Evolutionary conservation across 2,329 filamentous ascomycete genomes (phyloP), one percentile per base, ranked within the genome.

Genomic region (Trichoderma aggressivum): DNA sequence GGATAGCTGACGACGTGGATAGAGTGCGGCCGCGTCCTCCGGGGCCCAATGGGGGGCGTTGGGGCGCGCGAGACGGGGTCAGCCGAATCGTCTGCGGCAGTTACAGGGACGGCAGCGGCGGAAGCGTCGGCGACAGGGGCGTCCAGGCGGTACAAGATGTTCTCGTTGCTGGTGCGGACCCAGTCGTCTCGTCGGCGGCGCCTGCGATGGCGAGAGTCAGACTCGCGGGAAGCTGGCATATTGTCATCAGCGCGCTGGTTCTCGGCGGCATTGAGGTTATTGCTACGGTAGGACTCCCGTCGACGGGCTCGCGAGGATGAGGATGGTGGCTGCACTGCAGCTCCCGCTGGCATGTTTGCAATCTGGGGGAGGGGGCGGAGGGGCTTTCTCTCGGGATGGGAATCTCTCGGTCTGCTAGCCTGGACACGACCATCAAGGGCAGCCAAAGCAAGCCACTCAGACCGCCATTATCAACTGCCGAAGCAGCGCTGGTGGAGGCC

Each of bases 1-100:
- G 82, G 82, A 69, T 81, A 83, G 32, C 81, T 82, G 72, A 82
- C 74, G 67, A 83, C 81, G 77, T 83, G 81, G 70, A 83, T 83
- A 47, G 82, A 78, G 74, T 83, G 81, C 12, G 81, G 81, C 43
- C 82, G 78, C 43, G 79, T 76, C 73, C 82, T 77, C 62, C 82
- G 78, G 50, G 81, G 80, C 58, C 79, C 80, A 73, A 83, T 83
- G 50, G 81, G 78, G 43, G 82, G 82, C 56, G 77, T 72, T 10
- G 82, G 82, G 64, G 83, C 77, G 18, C 74, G 65, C 59, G 59
- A 34, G 62, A 64, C 60, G 67, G 70, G 28, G 71, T 71, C 65
- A n/a, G 39, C 12, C 28, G 65, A 60, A 28, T 69, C 56, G 26
- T 69, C 65, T 18, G 65, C 65, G 50, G 55, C 55, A 59, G 70